Conservation (phyloP, 176 grass and related monocot species). For the Oryza glaberrima region DNA sequence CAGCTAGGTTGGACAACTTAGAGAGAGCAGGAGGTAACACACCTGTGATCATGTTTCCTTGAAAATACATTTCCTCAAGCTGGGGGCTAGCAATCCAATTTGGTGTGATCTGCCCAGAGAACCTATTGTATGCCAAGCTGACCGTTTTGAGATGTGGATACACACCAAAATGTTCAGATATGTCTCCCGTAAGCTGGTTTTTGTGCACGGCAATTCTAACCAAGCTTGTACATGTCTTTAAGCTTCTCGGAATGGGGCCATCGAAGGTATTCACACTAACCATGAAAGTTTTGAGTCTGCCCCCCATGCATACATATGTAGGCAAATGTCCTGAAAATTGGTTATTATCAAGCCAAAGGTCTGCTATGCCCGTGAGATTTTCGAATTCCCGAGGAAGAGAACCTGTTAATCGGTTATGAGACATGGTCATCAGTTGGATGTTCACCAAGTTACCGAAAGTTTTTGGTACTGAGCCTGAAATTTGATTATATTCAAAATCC, state of each 20-base stretch:
- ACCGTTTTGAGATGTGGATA: background rate
- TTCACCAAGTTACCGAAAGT: background rate
- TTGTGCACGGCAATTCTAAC: too few relatives aligned
- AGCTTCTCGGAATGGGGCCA: too few relatives aligned
- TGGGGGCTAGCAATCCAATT: background rate
- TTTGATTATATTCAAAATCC: background rate
- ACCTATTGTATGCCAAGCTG: background rate
- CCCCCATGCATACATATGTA: too few relatives aligned
- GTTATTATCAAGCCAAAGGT: too few relatives aligned
- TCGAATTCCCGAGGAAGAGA: too few relatives aligned
- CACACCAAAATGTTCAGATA: background rate
- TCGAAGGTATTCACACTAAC: too few relatives aligned
- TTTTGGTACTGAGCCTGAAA: background rate
- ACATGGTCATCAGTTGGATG: too few relatives aligned
- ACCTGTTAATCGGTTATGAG: too few relatives aligned
- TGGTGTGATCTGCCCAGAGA: background rate
- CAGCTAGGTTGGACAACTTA: background rate
- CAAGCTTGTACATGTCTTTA: background rate
- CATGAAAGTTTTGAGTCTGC: too few relatives aligned
- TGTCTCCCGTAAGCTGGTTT: background rate
- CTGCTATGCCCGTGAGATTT: too few relatives aligned
- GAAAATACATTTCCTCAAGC: background rate
- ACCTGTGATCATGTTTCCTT: background rate
- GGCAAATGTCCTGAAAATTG: too few relatives aligned
- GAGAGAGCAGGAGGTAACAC: background rate